phyloP scores from a whole-genome alignment of 2,329 filamentous ascomycete genomes.

The Lasiodiplodia hormozganensis region DNA sequence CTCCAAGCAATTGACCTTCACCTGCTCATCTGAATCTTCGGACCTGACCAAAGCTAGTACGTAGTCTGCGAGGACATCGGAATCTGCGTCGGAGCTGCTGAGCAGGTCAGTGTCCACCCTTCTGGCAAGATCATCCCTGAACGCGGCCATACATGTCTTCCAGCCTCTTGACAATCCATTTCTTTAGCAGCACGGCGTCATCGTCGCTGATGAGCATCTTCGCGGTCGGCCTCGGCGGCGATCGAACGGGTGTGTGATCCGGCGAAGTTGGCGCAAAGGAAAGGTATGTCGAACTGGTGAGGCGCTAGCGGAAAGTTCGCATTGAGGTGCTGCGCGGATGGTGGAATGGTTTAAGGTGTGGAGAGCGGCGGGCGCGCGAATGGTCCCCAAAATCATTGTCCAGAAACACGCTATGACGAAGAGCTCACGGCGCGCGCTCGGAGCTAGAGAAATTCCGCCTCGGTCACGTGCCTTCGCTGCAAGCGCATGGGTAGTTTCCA shows the following conservation, averaged over 20 bases:
- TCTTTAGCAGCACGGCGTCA: slow-evolving; percentile 67
- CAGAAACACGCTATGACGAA: slow-evolving; percentile 29
- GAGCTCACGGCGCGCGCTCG: slow-evolving; percentile 11
- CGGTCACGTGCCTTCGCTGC: not conserved
- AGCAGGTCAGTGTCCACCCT: not conserved
- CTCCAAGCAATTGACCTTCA: slow-evolving; percentile 71
- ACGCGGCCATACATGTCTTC: slow-evolving; percentile 70
- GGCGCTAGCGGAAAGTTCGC: not conserved
- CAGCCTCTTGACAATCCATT: slow-evolving; percentile 78
- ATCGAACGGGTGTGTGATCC: not conserved
- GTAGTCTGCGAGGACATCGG: slow-evolving; percentile 83
- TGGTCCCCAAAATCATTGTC: slow-evolving; percentile 24
- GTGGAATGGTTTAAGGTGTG: not conserved
- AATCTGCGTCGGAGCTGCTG: slow-evolving; percentile 75
- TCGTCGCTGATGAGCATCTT: slow-evolving; percentile 63
- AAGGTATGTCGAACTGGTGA: not conserved
- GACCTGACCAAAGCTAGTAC: slow-evolving; percentile 78
- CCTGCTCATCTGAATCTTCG: slow-evolving; percentile 69
- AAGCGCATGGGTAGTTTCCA: not conserved
- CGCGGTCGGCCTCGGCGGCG: slow-evolving; percentile 13
- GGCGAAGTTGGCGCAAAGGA: not conserved
- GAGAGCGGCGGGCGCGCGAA: slow-evolving; percentile 9
- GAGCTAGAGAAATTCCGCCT: slow-evolving; percentile 16
- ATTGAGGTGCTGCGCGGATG: not conserved
- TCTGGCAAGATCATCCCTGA: not conserved